Percentiles rank a stretch among this genome's conserved stretches.
Conservation (phyloP, 345 rosid genomes). For the Euclidium syriacum region DNA sequence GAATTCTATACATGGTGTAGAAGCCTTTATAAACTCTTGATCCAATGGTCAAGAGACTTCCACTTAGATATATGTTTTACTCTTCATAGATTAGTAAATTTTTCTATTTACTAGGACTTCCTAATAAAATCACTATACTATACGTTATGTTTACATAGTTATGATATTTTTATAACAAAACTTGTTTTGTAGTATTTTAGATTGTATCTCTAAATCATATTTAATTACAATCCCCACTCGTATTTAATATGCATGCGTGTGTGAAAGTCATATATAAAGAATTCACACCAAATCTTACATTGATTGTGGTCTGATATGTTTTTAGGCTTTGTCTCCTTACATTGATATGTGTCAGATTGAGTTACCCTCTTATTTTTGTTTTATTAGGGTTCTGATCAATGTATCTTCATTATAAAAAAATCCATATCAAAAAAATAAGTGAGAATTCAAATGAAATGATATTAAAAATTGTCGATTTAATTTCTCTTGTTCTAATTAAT, state of each 20-base stretch:
- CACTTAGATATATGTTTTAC: too few relatives aligned
- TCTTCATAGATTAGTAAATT: too few relatives aligned
- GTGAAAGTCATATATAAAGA: background rate
- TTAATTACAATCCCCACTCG: background rate
- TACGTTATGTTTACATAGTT: too few relatives aligned
- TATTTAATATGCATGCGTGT: background rate
- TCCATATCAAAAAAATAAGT: background rate
- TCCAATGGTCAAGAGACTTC: too few relatives aligned
- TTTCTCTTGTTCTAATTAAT: too few relatives aligned
- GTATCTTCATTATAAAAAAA: background rate
- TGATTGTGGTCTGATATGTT: background rate
- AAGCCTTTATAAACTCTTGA: too few relatives aligned
- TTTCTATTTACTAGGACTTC: too few relatives aligned
- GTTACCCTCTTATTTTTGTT: too few relatives aligned
- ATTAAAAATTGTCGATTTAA: background rate
- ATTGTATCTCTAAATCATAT: background rate
- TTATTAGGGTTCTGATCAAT: background rate
- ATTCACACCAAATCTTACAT: slow-evolving; percentile 3
- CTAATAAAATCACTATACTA: too few relatives aligned
- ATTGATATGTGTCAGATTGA: background rate
- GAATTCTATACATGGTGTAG: too few relatives aligned
- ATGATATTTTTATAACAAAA: too few relatives aligned
- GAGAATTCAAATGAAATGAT: background rate
- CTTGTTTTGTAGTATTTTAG: background rate
- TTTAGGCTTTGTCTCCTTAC: background rate